Conservation (phyloP, 2,329 filamentous ascomycete genomes). For the Phoma sp. region DNA sequence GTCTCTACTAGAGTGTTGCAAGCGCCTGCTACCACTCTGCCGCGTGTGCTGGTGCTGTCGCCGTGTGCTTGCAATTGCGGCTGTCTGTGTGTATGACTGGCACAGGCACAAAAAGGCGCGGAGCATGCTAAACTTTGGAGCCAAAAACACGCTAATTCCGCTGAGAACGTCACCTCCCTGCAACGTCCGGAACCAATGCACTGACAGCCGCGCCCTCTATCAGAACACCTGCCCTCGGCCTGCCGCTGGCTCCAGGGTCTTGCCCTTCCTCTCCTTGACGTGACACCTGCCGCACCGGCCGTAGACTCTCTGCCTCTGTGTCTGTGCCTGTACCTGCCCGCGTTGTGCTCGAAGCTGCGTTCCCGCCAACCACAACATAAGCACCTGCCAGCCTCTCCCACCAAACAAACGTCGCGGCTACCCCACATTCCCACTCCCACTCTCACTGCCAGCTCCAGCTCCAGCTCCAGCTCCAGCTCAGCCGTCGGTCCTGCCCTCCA, state of each 20-base stretch:
- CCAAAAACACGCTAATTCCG: conserved; percentile 3
- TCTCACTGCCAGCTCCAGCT: too few relatives aligned
- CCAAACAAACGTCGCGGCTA: conserved; percentile 11
- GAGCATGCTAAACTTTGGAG: conserved; percentile 5
- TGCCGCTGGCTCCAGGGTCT: conserved; percentile 18
- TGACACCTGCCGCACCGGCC: conserved; percentile 4
- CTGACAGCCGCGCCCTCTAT: conserved; percentile 17
- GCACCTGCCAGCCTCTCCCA: conserved; percentile 13
- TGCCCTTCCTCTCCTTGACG: conserved; percentile 7
- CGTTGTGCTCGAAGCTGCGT: conserved; percentile 6
- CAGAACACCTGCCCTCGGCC: conserved; percentile 10
- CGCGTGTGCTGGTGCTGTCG: background rate
- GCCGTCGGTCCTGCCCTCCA: background rate
- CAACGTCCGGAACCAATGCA: conserved; percentile 9
- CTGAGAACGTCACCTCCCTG: conserved; percentile 13
- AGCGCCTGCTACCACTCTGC: background rate
- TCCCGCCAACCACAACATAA: conserved; percentile 17
- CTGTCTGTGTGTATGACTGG: background rate
- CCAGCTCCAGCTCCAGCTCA: too few relatives aligned
- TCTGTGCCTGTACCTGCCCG: conserved; percentile 6
- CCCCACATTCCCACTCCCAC: conserved; percentile 5
- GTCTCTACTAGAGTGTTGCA: background rate
- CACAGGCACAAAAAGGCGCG: background rate
- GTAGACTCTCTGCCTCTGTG: background rate
- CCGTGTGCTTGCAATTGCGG: background rate